Evolutionary conservation across 2,329 filamentous ascomycete species (phyloP), one percentile per base, ranked within the genome.

Genomic region (Monilinia polystroma): DNA sequence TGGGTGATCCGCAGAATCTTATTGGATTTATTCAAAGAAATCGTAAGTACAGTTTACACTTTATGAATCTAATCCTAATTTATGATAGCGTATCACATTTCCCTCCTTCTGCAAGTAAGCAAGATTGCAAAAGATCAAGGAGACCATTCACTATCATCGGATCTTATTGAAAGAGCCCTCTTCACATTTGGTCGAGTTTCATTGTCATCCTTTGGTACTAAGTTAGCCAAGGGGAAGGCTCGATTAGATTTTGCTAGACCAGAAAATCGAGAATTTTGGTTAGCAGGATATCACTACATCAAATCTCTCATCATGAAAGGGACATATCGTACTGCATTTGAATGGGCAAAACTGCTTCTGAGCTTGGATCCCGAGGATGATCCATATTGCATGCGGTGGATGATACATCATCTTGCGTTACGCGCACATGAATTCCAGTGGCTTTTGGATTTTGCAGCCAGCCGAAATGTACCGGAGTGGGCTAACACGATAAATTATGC

Each of bases 141-240:
- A 64, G 95, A 98, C 75, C 89, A 93, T 76, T 87, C 93, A 0
- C 85, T 95, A 4, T 89, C 94, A 0, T 90, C 92, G 4, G 93
- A 98, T 73, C 84, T 98, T 1, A 87, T 96, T 64, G 94, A 98
- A 79, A 86, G 95, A 56, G 93, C 94, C 0, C 84, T 99, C 7
- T 98, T 97, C 79, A 91, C 91, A 0, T 94, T 98, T 76, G 95
- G 94, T n/a, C 87, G 94, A 49, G 91, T 93, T 4, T 88, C 92
- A 0, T 88, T 95, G 68, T 94, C 92, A 11, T 87, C 90, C 0
- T 99, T 98, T 76, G 84, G 89, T 10, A 86, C 86, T 66, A 88
- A 89, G 70, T 79, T 99, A 7, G 85, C 90, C 65, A 85, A 89
- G 74, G 95, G 95, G 45, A 88, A 88, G 71, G 93, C 92, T 7